A percentile compares a stretch with the other conserved stretches of the same genome.
Evolutionary conservation across 192 early-diverging fungal species (phyloP).

Genomic region (Coemansia sp.): DNA sequence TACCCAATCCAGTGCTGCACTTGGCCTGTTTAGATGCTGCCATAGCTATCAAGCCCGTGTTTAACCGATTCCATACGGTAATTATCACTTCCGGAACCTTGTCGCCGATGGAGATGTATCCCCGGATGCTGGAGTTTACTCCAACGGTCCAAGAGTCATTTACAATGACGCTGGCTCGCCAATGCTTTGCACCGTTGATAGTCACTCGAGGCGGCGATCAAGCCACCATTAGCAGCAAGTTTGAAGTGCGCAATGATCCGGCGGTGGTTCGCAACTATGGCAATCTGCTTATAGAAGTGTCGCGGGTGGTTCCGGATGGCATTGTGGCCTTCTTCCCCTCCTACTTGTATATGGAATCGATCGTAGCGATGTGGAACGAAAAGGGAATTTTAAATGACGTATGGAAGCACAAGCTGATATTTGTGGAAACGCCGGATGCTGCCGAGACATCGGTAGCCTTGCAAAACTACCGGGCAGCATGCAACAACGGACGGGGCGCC

Average conservation of each 20-base stretch:
- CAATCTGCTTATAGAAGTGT: slow-evolving; percentile 91
- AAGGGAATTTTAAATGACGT: slow-evolving; percentile 93
- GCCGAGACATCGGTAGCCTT: slow-evolving; percentile 93
- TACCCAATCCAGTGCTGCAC: slow-evolving; percentile 95
- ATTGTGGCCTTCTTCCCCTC: slow-evolving; percentile 98
- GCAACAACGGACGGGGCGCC: slow-evolving; percentile 98
- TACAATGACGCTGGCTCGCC: slow-evolving; percentile 92
- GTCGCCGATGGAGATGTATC: slow-evolving; percentile 98
- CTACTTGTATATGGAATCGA: slow-evolving; percentile 98
- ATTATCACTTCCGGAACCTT: slow-evolving; percentile 99
- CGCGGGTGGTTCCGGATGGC: slow-evolving; percentile 93
- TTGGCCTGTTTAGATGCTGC: slow-evolving; percentile 94
- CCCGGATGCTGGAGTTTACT: slow-evolving; percentile 86
- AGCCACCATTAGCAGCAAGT: slow-evolving; percentile 95
- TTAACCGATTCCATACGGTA: slow-evolving; percentile 92
- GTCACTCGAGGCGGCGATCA: slow-evolving; percentile 98
- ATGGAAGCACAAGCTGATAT: slow-evolving; percentile 97
- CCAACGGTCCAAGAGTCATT: slow-evolving; percentile 90
- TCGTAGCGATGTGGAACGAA: slow-evolving; percentile 98
- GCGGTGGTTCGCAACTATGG: slow-evolving; percentile 99
- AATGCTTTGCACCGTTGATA: slow-evolving; percentile 95
- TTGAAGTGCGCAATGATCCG: slow-evolving; percentile 97
- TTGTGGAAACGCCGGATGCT: slow-evolving; percentile 98
- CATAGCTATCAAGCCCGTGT: slow-evolving; percentile 93
- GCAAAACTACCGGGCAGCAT: slow-evolving; percentile 91